Evolutionary conservation across 371 early-diverging fungal genomes (phyloP).

Genomic region (Lichtheimia ramosa): DNA sequence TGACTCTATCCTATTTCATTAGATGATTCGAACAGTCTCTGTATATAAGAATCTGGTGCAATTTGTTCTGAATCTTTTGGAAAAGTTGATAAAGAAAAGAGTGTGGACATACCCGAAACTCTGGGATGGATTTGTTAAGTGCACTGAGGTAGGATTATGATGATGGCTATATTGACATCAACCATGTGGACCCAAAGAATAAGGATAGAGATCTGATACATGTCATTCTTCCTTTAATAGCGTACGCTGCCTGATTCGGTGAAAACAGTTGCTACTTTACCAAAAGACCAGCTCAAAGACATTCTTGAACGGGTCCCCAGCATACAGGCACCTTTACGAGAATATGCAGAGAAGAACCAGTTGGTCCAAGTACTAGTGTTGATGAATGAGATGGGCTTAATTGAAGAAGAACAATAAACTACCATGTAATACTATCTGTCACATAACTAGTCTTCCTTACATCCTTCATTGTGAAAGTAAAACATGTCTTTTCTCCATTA

Average conservation of each 20-base stretch:
- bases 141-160: constrained; percentile 39
- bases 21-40: constrained; percentile 69
- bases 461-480: constrained; percentile 2
- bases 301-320: constrained; percentile 51
- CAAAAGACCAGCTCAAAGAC: constrained; percentile 60
- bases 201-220: not conserved
- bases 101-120: constrained; percentile 71
- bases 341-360: constrained; percentile 34
- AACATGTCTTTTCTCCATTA: constrained; percentile 9
- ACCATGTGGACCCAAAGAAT: not conserved
- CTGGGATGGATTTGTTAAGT: constrained; percentile 83
- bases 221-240: constrained; percentile 18
- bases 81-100: constrained; percentile 60
- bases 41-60: constrained; percentile 57
- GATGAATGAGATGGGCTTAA: constrained; percentile 31
- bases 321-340: constrained; percentile 50
- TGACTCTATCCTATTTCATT: not conserved
- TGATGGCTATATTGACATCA: not conserved
- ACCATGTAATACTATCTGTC: not conserved
- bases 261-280: constrained; percentile 56
- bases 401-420: constrained; percentile 19
- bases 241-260: constrained; percentile 57
- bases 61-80: constrained; percentile 59
- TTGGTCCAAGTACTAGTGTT: constrained; percentile 23
- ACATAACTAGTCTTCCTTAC: not conserved